Evolutionary conservation across 495 filamentous ascomycete genomes (phyloP).

Genomic region (Filosporella fistucella): DNA sequence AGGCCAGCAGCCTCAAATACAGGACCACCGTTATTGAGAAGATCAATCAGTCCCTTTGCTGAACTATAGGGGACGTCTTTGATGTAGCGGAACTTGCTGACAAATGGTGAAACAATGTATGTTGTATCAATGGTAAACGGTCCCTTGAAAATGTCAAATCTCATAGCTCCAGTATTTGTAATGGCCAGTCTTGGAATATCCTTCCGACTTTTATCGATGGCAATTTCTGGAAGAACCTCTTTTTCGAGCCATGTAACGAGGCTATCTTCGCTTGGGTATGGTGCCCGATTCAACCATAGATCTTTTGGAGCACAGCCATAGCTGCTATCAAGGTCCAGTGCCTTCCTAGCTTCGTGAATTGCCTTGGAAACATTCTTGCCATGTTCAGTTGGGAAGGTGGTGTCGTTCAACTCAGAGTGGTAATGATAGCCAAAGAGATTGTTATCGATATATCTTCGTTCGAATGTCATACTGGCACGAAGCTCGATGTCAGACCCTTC

Average conservation of each 20-base stretch:
- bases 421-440: slow-evolving; percentile 83
- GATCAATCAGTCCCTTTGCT: slow-evolving; percentile 61
- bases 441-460: slow-evolving; percentile 89
- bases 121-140: slow-evolving; percentile 80
- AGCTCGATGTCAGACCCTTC: slow-evolving; percentile 18
- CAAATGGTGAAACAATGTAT: slow-evolving; percentile 86
- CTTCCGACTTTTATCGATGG: slow-evolving; percentile 36
- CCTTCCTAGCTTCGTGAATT: slow-evolving; percentile 65
- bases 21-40: slow-evolving; percentile 57
- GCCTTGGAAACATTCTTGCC: slow-evolving; percentile 68
- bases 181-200: slow-evolving; percentile 61
- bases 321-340: slow-evolving; percentile 64
- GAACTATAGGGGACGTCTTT: slow-evolving; percentile 72
- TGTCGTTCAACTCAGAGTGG: slow-evolving; percentile 66
- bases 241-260: slow-evolving; percentile 79
- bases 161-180: slow-evolving; percentile 83
- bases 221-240: slow-evolving; percentile 61
- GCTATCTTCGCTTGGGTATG: slow-evolving; percentile 64
- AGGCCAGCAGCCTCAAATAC: slow-evolving; percentile 16
- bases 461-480: slow-evolving; percentile 48
- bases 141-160: slow-evolving; percentile 94
- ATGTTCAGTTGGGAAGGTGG: slow-evolving; percentile 72
- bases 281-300: slow-evolving; percentile 72
- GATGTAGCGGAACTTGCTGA: slow-evolving; percentile 71
- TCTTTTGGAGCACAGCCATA: slow-evolving; percentile 81